A percentile compares a stretch with the other conserved stretches of the same genome.
phyloP scores from a whole-genome alignment of 306 rosid genomes.

The Vigna reflexopilosa region DNA sequence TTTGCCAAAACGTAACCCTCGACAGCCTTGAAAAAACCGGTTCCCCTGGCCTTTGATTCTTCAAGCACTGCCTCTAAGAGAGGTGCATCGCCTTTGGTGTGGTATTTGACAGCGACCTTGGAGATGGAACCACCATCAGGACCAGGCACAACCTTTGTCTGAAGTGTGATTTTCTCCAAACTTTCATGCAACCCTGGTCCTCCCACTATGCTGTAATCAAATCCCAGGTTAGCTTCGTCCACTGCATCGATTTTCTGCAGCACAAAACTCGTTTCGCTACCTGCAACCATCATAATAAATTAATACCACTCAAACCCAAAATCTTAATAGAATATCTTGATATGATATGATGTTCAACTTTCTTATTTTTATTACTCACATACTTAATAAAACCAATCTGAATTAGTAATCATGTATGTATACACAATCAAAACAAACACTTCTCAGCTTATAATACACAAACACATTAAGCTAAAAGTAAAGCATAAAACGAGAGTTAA shows the following conservation, averaged over 20 bases:
- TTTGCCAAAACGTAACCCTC: slow-evolving; percentile 47
- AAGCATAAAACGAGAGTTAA: no score
- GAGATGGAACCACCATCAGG: slow-evolving; percentile 48
- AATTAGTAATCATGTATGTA: no score
- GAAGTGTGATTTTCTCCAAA: slow-evolving; percentile 41
- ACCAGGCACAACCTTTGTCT: slow-evolving; percentile 26
- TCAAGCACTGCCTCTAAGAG: slow-evolving; percentile 30
- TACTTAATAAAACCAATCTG: no score
- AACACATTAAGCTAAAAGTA: no score
- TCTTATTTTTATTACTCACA: no score
- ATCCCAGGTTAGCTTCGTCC: slow-evolving; percentile 35
- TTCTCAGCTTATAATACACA: no score
- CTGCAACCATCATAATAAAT: slow-evolving; percentile 1
- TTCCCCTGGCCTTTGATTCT: slow-evolving; percentile 27
- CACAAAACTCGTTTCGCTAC: neutral
- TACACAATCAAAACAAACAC: no score
- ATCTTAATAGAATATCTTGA: no score
- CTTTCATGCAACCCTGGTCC: slow-evolving; percentile 35
- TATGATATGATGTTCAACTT: no score
- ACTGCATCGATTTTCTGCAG: slow-evolving; percentile 38
- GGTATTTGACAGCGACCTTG: slow-evolving; percentile 17
- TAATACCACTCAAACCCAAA: no score
- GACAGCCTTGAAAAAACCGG: slow-evolving; percentile 36
- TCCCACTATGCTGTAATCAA: slow-evolving; percentile 43
- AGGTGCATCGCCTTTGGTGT: slow-evolving; percentile 41